Evolutionary conservation across 306 rosid genomes (phyloP).

Genomic region (Trifolium pratense): DNA sequence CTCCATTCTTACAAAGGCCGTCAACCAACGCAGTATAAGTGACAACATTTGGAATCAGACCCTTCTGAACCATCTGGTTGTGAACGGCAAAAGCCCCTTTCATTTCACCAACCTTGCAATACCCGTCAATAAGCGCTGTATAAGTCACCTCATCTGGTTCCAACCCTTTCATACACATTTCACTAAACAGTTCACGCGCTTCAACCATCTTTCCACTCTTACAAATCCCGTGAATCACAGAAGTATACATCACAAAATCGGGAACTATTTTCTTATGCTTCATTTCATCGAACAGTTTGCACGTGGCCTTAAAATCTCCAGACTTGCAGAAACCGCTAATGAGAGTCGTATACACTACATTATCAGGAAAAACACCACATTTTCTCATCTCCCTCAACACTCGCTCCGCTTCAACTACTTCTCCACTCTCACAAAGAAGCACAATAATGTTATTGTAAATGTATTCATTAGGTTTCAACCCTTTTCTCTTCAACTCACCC

Average conservation of each 20-base stretch:
- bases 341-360: slow-evolving; percentile 73
- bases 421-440: too few species aligned
- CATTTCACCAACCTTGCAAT: slow-evolving; percentile 81
- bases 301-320: slow-evolving; percentile 61
- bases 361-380: slow-evolving; percentile 64
- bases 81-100: slow-evolving; percentile 79
- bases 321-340: slow-evolving; percentile 70
- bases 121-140: slow-evolving; percentile 78
- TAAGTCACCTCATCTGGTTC: slow-evolving; percentile 82
- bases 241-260: slow-evolving; percentile 70
- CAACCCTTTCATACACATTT: slow-evolving; percentile 67
- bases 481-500: slow-evolving; percentile 70
- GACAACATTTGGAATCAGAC: slow-evolving; percentile 71
- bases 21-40: slow-evolving; percentile 84
- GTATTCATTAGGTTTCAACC: slow-evolving; percentile 63
- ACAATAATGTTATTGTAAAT: slow-evolving; percentile 68
- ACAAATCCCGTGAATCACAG: slow-evolving; percentile 75
- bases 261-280: slow-evolving; percentile 57
- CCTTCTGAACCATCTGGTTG: slow-evolving; percentile 78
- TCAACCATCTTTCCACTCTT: slow-evolving; percentile 69
- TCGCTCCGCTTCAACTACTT: slow-evolving; percentile 59
- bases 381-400: slow-evolving; percentile 67
- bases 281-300: slow-evolving; percentile 73
- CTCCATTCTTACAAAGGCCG: slow-evolving; percentile 83
- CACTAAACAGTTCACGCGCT: slow-evolving; percentile 56